Conservation (phyloP, 2,329 filamentous ascomycete species). For the Ceratocystis cacaofunesta region DNA sequence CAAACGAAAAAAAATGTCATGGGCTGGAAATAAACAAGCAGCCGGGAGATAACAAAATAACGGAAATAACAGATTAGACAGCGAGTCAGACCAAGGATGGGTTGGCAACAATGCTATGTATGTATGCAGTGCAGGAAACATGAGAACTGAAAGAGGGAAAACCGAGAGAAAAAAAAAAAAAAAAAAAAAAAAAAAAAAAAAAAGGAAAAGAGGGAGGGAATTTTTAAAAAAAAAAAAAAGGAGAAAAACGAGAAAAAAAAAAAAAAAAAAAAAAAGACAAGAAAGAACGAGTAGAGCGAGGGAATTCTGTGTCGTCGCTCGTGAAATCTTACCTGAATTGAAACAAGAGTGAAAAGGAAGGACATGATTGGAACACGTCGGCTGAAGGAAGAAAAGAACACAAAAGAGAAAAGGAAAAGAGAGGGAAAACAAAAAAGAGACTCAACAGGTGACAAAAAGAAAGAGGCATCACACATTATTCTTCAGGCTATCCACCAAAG, state of each 20-base stretch:
- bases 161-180: background rate
- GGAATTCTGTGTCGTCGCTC: background rate
- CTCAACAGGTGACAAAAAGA: background rate
- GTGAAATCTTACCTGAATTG: slow-evolving; percentile 1
- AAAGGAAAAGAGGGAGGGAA: no score
- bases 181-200: slow-evolving; percentile 7
- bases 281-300: background rate
- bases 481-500: slow-evolving; percentile 8
- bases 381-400: background rate
- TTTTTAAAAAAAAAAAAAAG: no score
- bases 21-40: background rate
- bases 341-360: background rate
- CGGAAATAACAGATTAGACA: background rate
- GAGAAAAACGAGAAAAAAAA: background rate
- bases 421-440: background rate
- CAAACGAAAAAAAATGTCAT: background rate
- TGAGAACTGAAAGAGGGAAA: background rate
- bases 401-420: background rate
- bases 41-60: background rate
- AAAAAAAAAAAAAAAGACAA: background rate
- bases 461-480: background rate
- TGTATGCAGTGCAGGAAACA: slow-evolving; percentile 3
- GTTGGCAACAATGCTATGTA: slow-evolving; percentile 1
- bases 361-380: background rate
- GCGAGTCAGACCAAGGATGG: background rate